Base-by-base conservation (phyloP, 2,329 filamentous ascomycete species). In the Colletotrichum australisinense region DNA sequence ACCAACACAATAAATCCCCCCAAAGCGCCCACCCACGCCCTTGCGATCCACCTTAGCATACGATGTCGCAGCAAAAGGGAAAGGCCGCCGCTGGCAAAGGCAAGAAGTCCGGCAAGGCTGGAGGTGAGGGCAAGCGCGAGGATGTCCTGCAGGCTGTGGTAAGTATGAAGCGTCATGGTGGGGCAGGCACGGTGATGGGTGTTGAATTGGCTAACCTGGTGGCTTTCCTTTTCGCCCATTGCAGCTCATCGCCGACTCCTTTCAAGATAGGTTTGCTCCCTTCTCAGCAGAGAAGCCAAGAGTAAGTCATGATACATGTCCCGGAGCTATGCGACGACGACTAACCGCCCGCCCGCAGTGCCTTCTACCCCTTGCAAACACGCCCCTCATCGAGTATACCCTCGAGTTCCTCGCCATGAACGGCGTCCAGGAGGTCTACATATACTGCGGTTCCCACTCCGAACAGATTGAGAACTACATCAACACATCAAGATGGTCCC, bases 341-440 rank as follows among this genome's bases (percentile, higher is more conserved):
- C 69, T 24, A n/a, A 35, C 19, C 53, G 28, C 35, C 26, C 60
- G 68, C 69, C 64, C 60, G 35, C 79, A 97, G 94, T 98, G 97
- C 86, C 92, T 99, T 38, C 88, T 99, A 7, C 95, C 96, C 12
- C 89, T 99, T 73, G 97, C 95, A 73, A 98, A 98, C 82, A 95
- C 93, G 1, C 96, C 97, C 46, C 88, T 99, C 75, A 97, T 99
- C 84, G 97, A 99, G 83, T 98, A 99, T 82, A 98, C 96, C 4
- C 92, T 98, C 79, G 95, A 98, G 80, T 98, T 98, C 79, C 91
- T 99, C 1, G 95, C 95, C 76, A 96, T 96, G 88, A 95, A 97
- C 72, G 95, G 95, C 71, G 95, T 98, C n/a, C 92, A 97, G 78
- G 94, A 98, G 76, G 93, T 98, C 67, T 97, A 94, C 81, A 90